phyloP scores from a whole-genome alignment of 2,329 filamentous ascomycete genomes.

The Aspergillus arachidicola region DNA sequence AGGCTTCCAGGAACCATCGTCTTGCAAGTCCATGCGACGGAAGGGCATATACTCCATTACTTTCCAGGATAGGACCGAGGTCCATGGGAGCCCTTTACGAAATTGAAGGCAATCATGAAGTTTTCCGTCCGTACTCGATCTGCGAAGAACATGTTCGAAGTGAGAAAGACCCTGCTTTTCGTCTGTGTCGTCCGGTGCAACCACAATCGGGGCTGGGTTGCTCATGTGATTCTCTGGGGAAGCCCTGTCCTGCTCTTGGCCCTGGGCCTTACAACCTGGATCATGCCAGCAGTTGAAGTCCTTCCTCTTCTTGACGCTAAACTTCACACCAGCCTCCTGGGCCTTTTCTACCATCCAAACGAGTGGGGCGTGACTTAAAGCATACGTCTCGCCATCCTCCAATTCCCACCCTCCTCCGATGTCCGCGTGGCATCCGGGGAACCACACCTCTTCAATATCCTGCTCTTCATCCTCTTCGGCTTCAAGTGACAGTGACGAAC shows the following conservation, averaged over 20 bases:
- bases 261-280: constrained; percentile 8
- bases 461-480: constrained; percentile 51
- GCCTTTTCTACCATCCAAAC: constrained; percentile 72
- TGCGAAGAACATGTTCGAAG: background rate
- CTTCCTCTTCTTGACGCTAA: constrained; percentile 70
- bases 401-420: constrained; percentile 76
- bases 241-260: background rate
- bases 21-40: constrained; percentile 74
- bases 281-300: constrained; percentile 64
- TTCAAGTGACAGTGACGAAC: background rate
- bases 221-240: background rate
- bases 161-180: background rate
- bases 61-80: constrained; percentile 69
- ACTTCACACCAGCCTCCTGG: constrained; percentile 66
- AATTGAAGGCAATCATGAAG: constrained; percentile 73
- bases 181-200: background rate
- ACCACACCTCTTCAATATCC: constrained; percentile 75
- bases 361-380: constrained; percentile 68
- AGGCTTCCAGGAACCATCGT: constrained; percentile 74
- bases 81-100: constrained; percentile 57
- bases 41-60: constrained; percentile 83
- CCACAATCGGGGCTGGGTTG: background rate
- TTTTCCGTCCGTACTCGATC: constrained; percentile 54
- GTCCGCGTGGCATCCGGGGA: constrained; percentile 76
- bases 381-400: constrained; percentile 54